These are phyloP conservation scores for Kodamaea arcana DNA, from an alignment of 1,139 yeast species.

Conservation along the genomic window DNA sequence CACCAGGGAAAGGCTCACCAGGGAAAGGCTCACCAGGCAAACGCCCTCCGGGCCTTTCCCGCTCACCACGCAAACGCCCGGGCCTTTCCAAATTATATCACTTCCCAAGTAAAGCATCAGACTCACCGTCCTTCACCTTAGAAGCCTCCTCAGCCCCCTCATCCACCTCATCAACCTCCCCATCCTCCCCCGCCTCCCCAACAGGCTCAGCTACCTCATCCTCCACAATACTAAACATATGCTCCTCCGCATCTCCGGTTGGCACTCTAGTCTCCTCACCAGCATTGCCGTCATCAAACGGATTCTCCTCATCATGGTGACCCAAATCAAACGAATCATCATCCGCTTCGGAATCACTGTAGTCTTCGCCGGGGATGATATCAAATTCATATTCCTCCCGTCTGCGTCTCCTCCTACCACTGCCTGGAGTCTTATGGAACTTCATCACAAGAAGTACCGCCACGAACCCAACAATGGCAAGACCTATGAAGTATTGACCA, in stretches of 20 bases:
- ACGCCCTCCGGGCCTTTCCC: too few relatives aligned
- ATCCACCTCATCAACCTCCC: too few relatives aligned
- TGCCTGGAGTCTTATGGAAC: slow-evolving; percentile 47
- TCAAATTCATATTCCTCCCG: slow-evolving; percentile 77
- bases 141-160: too few relatives aligned
- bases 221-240: slow-evolving; percentile 34
- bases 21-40: too few relatives aligned
- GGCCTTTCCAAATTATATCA: too few relatives aligned
- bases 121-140: too few relatives aligned
- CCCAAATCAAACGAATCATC: slow-evolving; percentile 18
- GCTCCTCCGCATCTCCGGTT: slow-evolving; percentile 39
- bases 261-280: slow-evolving; percentile 11
- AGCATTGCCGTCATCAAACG: slow-evolving; percentile 7
- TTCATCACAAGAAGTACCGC: slow-evolving; percentile 51
- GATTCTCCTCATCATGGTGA: slow-evolving; percentile 10
- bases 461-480: slow-evolving; percentile 58
- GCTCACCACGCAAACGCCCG: too few relatives aligned
- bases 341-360: slow-evolving; percentile 23
- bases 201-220: too few relatives aligned
- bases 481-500: slow-evolving; percentile 56
- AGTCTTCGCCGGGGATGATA: slow-evolving; percentile 68
- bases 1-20: too few relatives aligned
- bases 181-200: too few relatives aligned
- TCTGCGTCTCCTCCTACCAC: slow-evolving; percentile 54
- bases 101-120: too few relatives aligned